A percentile compares a stretch with the other conserved stretches of the same genome.
Evolutionary conservation across 495 filamentous ascomycete species (phyloP).

Genomic region (Aspergillus sclerotioniger): DNA sequence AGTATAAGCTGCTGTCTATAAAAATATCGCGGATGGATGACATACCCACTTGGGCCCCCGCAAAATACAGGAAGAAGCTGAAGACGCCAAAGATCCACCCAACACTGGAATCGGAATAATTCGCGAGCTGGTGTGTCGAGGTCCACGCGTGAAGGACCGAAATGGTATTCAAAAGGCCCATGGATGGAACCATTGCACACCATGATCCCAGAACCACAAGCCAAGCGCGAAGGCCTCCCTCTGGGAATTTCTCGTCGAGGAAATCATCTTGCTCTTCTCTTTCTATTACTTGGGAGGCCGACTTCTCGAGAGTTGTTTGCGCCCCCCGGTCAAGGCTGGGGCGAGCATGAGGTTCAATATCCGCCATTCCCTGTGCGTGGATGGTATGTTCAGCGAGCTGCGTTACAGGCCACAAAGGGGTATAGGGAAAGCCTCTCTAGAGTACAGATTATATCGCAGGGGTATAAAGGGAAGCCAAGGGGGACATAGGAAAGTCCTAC

Average conservation of each 20-base stretch:
- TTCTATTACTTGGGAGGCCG: background rate
- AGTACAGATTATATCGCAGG: background rate
- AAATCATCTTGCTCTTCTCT: background rate
- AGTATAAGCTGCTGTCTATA: background rate
- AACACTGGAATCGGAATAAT: conserved; percentile 56
- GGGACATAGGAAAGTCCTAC: background rate
- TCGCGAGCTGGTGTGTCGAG: conserved; percentile 53
- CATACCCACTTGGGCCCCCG: conserved; percentile 37
- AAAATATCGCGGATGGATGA: background rate
- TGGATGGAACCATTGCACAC: conserved; percentile 59
- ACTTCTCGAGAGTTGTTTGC: background rate
- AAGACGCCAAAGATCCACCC: conserved; percentile 76
- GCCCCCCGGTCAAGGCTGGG: background rate
- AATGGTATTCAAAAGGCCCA: conserved; percentile 67
- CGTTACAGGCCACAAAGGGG: no score
- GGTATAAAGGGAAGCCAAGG: background rate
- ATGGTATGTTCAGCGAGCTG: background rate
- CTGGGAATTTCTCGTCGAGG: conserved; percentile 46
- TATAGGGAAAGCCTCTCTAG: background rate
- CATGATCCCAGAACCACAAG: conserved; percentile 63
- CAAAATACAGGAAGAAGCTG: conserved; percentile 55
- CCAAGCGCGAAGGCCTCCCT: conserved; percentile 67
- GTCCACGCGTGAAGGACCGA: conserved; percentile 59
- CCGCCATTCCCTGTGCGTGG: background rate
- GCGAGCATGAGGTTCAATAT: background rate